Evolutionary conservation across 1,284 basidiomycete species (phyloP), one percentile per base, ranked within the genome.

Genomic region (Ganoderma sp.): DNA sequence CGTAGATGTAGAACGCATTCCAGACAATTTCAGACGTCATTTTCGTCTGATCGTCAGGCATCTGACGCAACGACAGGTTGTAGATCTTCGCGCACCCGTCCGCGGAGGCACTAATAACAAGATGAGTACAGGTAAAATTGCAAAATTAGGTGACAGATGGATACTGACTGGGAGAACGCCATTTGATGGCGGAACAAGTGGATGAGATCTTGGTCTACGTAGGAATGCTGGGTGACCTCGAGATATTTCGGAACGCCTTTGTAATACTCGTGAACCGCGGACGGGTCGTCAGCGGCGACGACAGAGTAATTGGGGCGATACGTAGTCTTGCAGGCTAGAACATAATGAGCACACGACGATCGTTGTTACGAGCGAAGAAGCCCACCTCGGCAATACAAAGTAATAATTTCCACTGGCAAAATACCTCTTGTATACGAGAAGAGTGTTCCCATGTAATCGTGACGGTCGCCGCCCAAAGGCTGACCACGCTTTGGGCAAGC

Each of bases 1-100:
- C 43, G 7, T 59, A 22, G 15, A 65, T 19, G n/a, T 58, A 65
- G 34, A 65, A 65, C 0, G 57, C 32, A 15, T 60, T 45, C 43
- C 54, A 65, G 3, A 65, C 57, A 2, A 41, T 41, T 3, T 50
- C 54, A 10, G 57, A 19, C 12, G 64, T 52, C 32, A 60, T 41
- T 10, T 22, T 28, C 0, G 8, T 22, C 0, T 2, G 14, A 7
- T 61, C 22, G 4, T 15, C 25, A 14, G n/a, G 2, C 22, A 3
- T 8, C 15, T 43, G 43, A 14, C 25, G n/a, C 2, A 52, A 25
- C 2, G 25, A 19, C 12, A 52, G 14, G 22, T 52, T 52, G 50
- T 52, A 52, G 5, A 52, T 52, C 7, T 52, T 52, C 10, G 50
- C 50, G 15, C 50, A 52, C 3, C 25, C 50, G 10, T 52, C 25